Conservation (phyloP, 2,329 filamentous ascomycete genomes). For the Stromatinia cepivora region DNA sequence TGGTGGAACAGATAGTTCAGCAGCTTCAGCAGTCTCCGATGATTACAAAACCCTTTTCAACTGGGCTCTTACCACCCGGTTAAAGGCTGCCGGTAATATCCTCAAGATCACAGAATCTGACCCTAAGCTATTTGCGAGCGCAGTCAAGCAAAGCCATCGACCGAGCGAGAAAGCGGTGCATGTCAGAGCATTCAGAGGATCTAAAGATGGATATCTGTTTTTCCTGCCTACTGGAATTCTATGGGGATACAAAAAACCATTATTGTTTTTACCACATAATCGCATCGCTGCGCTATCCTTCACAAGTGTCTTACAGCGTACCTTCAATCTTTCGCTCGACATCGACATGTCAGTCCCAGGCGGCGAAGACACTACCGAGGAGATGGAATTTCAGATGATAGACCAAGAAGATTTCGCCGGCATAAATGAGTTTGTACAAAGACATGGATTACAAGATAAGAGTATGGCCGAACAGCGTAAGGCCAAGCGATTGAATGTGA, state of each 20-base stretch:
- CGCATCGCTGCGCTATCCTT: conserved; percentile 64
- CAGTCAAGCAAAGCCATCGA: conserved; percentile 56
- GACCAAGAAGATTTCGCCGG: conserved; percentile 67
- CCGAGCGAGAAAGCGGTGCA: conserved; percentile 63
- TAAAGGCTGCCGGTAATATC: conserved; percentile 51
- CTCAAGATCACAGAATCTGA: conserved; percentile 54
- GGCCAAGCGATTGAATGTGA: conserved; percentile 62
- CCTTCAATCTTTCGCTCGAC: conserved; percentile 67
- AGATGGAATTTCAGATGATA: conserved; percentile 68
- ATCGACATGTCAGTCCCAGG: conserved; percentile 47
- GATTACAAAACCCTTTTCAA: conserved; percentile 59
- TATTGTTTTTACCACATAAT: conserved; percentile 63
- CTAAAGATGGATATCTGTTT: conserved; percentile 68
- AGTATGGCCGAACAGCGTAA: conserved; percentile 69
- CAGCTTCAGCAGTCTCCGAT: conserved; percentile 57
- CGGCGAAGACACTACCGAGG: conserved; percentile 51
- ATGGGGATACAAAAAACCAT: conserved; percentile 70
- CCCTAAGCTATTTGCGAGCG: conserved; percentile 57
- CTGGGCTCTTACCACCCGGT: conserved; percentile 57
- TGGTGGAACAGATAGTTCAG: conserved; percentile 50
- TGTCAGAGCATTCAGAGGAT: conserved; percentile 65
- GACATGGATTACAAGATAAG: conserved; percentile 62
- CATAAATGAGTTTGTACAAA: conserved; percentile 64
- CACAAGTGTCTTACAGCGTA: conserved; percentile 65
- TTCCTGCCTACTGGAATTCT: conserved; percentile 66